Conservation (phyloP, 805 yeast species). For the Cephaloascus albidus region DNA sequence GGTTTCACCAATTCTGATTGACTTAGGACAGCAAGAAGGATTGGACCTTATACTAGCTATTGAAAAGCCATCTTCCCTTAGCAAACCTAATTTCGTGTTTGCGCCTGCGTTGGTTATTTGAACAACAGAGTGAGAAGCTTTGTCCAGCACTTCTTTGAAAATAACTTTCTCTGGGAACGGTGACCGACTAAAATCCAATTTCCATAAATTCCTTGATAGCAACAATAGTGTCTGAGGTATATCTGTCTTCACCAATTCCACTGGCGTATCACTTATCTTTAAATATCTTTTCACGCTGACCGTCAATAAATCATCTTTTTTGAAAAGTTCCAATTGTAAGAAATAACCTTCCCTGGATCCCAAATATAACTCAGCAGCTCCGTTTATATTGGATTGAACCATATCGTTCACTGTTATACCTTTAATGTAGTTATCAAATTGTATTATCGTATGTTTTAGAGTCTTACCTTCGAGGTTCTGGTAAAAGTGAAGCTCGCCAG, state of each 20-base stretch:
- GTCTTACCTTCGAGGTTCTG: constrained; percentile 1
- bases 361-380: neutral
- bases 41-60: constrained; percentile 8
- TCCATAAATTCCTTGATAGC: constrained; percentile 14
- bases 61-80: constrained; percentile 22
- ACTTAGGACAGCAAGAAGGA: constrained; percentile 9
- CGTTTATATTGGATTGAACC: neutral
- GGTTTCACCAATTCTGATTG: constrained; percentile 11
- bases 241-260: neutral
- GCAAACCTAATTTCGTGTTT: neutral
- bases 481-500: constrained; percentile 7
- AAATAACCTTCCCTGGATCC: neutral
- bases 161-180: constrained; percentile 13
- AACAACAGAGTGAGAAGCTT: constrained; percentile 7
- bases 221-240: constrained; percentile 7
- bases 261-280: neutral
- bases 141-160: constrained; percentile 12
- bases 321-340: neutral
- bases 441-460: constrained; percentile 1
- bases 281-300: neutral
- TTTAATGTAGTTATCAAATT: neutral
- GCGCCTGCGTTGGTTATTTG: constrained; percentile 2
- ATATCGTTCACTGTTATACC: neutral
- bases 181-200: constrained; percentile 10
- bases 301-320: neutral